These are phyloP conservation scores for Fusarium sp. DNA, from an alignment of 2,329 filamentous ascomycete genomes.

Conservation along the genomic window DNA sequence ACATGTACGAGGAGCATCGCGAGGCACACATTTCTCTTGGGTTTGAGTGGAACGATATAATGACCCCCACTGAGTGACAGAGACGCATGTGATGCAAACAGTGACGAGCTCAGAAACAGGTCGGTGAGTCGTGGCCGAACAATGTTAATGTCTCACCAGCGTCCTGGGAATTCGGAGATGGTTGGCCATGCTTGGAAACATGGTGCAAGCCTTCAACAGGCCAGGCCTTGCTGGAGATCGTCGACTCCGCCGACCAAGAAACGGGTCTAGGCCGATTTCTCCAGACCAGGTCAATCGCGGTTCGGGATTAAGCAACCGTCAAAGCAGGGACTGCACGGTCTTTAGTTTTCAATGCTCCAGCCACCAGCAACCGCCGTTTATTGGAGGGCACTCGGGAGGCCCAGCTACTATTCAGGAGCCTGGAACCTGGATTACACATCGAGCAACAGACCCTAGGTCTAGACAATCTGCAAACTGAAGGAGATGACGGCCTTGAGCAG, in stretches of 20 bases:
- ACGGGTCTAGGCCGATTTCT: constrained; percentile 11
- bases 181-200: constrained; percentile 4
- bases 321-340: constrained; percentile 36
- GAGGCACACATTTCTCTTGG: constrained; percentile 1
- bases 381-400: constrained; percentile 16
- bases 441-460: not conserved
- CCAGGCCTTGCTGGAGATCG: not conserved
- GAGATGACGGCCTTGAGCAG: not conserved
- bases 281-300: constrained; percentile 13
- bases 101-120: not conserved
- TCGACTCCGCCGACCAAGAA: constrained; percentile 1
- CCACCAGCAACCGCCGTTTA: constrained; percentile 5
- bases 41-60: not conserved
- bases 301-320: constrained; percentile 20
- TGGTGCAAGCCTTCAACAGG: constrained; percentile 6
- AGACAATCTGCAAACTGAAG: not conserved
- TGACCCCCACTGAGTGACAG: constrained; percentile 12
- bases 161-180: constrained; percentile 3
- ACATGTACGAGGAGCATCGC: not conserved
- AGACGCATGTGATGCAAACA: constrained; percentile 3
- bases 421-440: constrained; percentile 15
- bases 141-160: constrained; percentile 1
- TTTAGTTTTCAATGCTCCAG: constrained; percentile 36
- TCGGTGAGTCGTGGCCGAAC: constrained; percentile 6
- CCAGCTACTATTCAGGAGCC: constrained; percentile 19